Base-by-base conservation (phyloP, 1,139 yeast genomes). In the Pichia sp. region DNA sequence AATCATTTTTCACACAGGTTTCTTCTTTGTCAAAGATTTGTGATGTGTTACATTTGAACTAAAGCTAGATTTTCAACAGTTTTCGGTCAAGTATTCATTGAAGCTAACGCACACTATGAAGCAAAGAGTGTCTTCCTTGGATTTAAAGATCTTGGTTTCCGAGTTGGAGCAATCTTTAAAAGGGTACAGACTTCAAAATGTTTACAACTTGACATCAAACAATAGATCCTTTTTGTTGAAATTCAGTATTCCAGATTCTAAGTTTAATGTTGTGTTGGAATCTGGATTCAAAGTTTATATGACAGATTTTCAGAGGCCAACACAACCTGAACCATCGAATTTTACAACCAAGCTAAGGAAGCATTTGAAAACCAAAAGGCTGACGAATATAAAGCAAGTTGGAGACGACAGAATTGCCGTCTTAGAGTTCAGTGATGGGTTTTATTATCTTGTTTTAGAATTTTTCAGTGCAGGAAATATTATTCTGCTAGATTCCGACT, bases 391-490 rank as follows among this genome's bases (percentile, higher is more conserved):
- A 49, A 81, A 79, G 59, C 95, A 90, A 60, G 80, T 93, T 11
- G 85, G 83, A 1, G 80, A 82, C 62, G 97, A 90, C 67, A 78
- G 99, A 67, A 81, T 90, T 23, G 74, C 89, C 53, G 95, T 90
- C 0, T 69, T 93, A 51, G 83, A 88, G 56, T 92, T 93, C 70
- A 82, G 90, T 52, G 95, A 89, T 62, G 95, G 96, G 7, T 67
- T 82, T 54, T 88, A 73, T 69, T 86, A 87, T 64, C 74, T 92
- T 61, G 96, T 89, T 0, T 72, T 93, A 57, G 99, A 93, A 67
- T 92, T 93, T 64, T 92, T 90, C 73, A 89, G 97, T 66, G 97
- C 97, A 2, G 99, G 99, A 41, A 93, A 93, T 66, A 81, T 93
- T 57, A 74, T 93, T 34, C 74, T 93, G 29, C 75, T 92, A 60